Base-by-base conservation (phyloP, 2,329 filamentous ascomycete genomes). In the Colletotrichum abscissum region DNA sequence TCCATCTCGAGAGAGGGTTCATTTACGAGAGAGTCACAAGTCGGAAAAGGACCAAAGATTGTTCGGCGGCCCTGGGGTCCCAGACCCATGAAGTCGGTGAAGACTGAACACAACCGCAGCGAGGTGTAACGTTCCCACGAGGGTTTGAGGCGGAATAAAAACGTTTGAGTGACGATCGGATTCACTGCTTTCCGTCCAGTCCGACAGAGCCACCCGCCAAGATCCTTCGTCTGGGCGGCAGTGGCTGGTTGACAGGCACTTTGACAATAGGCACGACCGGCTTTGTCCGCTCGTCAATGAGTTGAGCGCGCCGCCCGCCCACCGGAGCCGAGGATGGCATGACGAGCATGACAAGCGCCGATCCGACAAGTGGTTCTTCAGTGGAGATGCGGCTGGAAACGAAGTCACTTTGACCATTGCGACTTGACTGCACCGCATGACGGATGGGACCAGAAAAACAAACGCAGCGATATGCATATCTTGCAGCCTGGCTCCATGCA, bases 51-150 rank as follows among this genome's bases (percentile, higher is more conserved):
- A 59, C 9, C 12, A n/a, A 19, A 2, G 7, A 33, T 28, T 14
- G 14, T 7, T 57, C 24, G 49, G 14, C 24, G n/a, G 28, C 28
- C 49, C 56, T 28, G 57, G 12, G 19, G 33, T 33, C 16, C 22
- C 46, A 55, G 35, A 26, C 26, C 49, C 46, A 56, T 22, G 12
- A 60, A 73, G 67, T 66, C 67, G 56, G 70, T 70, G 60, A 70
- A 26, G 24, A 30, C 30, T 8, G 54, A 60, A 33, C 67, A 73
- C 70, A 46, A 54, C 70, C 55, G 28, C 58, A 46, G 33, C 8
- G 16, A 35, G 16, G 60, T 70, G 70, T 57, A 70, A 70, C 70
- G 70, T 70, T 73, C 9, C 69, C 52, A 30, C 60, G 60, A 46
- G 24, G 7, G 28, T 19, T 14, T 4, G 52, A 46, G 65, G 19